Base-by-base conservation (phyloP, 2,329 filamentous ascomycete genomes). In the Cytospora piceae region DNA sequence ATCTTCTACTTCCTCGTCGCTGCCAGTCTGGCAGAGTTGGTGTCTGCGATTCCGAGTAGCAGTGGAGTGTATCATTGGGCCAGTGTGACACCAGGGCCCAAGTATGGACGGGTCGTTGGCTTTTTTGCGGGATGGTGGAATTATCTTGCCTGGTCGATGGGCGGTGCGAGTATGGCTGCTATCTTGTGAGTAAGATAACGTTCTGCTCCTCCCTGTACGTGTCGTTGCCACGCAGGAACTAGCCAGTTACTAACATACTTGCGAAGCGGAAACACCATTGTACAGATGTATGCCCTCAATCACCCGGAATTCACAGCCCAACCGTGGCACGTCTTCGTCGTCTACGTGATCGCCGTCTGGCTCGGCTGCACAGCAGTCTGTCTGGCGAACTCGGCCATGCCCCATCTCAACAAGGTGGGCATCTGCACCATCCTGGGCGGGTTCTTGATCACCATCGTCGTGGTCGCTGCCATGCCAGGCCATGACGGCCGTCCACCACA, bases 1-100 rank as follows among this genome's bases (percentile, higher is more conserved):
- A 65, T 79, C 58, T 87, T 84, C 69, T 88, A 88, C 76, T 85
- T 83, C 78, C 75, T 84, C 59, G 80, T 88, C 29, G 84, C 83
- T 0, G 83, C 85, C 5, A 85, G 82, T 15, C 81, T 88, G 65
- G 85, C 86, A 54, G 86, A 89, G 74, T 77, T 89, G 32, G 84
- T 85, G 15, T 86, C 83, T 61, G 82, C 85, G 22, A 86, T 88
- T 67, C 86, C 86, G n/a, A 87, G 85, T 1, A 82, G 84, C 8
- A 83, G 81, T 63, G 85, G 85, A 29, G 83, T 88, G 6, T 88
- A 88, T 65, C 85, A 88, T 70, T 88, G 84, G 83, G 85, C 85
- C 2, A 82, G 84, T 17, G 78, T 87, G 11, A 87, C 85, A 2
- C 82, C 84, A 0, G 86, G 86, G 2, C 75, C 71, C 2, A 64